Base-by-base conservation (phyloP, 495 filamentous ascomycete species). In the Aspergillus campestris region DNA sequence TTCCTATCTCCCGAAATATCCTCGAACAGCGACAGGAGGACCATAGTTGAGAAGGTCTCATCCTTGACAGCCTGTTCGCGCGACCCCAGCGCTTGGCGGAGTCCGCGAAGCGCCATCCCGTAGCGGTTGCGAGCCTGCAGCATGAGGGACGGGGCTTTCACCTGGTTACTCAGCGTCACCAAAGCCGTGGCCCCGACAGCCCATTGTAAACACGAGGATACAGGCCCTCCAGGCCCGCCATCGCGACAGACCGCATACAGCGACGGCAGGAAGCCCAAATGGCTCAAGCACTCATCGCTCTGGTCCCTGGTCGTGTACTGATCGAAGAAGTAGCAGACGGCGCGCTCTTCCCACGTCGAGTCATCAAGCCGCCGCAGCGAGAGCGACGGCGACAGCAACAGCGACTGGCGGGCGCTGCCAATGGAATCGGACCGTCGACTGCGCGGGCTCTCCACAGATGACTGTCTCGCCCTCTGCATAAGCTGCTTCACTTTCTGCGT, bases 311-410 rank as follows among this genome's bases (percentile, higher is more conserved):
- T 52, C 1, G 64, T 69, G 39, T 61, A 72, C 42, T 72, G 69
- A 18, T 70, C 66, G 34, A 72, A 71, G 45, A 72, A 72, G 39
- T 63, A 71, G 47, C 67, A 71, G 2, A 67, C 14, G 3, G 69
- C 67, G 7, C 66, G 62, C 36, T 72, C 55, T 34, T 70, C 60
- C 65, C 66, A 67, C 0, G 55, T 63, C 7, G 65, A 45, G 50
- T 70, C 67, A 1, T 56, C 51, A 2, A 66, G 42, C 10, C 47
- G 49, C 33, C 57, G 50, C 7, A 59, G 31, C 0, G 51, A 50
- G 12, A 64, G 40, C 0, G 52, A 18, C 12, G 50, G 14, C 5
- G 42, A 40, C 8, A n/a, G 14, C 5, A 33, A 44, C 6, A 9
- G 31, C 11, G 24, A 38, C 33, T 33, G 32, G 34, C 40, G 38